Evolutionary conservation across 129 eudicot genomes (phyloP).

Genomic region (Chrysanthemum makinoi): DNA sequence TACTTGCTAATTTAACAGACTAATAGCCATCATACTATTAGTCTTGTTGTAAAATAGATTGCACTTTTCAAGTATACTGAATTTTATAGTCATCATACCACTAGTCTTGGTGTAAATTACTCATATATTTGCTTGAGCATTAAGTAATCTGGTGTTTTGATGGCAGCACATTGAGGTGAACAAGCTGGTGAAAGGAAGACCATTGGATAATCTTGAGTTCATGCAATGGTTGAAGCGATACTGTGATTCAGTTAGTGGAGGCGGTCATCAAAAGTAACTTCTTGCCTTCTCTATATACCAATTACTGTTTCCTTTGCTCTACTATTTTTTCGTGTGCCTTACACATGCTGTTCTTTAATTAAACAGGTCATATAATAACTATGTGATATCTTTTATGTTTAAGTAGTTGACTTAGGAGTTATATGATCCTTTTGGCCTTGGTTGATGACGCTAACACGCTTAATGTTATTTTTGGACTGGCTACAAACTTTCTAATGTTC

Average conservation of each 20-base stretch:
- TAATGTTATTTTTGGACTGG: not conserved
- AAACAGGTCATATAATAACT: not conserved
- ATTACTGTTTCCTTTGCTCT: not conserved
- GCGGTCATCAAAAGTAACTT: constrained; percentile 54
- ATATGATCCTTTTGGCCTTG: not conserved
- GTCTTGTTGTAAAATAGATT: too few relatives aligned
- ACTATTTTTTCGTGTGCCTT: not conserved
- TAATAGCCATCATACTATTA: too few relatives aligned
- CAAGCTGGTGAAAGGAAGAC: constrained; percentile 86
- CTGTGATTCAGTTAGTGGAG: constrained; percentile 80
- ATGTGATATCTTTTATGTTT: not conserved
- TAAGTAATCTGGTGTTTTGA: not conserved
- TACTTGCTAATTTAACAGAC: too few relatives aligned
- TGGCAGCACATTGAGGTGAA: constrained; percentile 86
- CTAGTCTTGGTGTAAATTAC: too few relatives aligned
- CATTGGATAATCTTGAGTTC: constrained; percentile 87
- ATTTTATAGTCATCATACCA: too few relatives aligned
- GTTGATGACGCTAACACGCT: not conserved
- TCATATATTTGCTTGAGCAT: too few relatives aligned
- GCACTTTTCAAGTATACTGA: too few relatives aligned
- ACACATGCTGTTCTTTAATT: not conserved
- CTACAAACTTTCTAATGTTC: not conserved
- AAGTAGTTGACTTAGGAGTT: not conserved
- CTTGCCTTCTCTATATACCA: not conserved
- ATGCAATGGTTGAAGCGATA: constrained; percentile 99